These are phyloP conservation scores for Linderniella brevidens DNA, from an alignment of 257 asterid species.

Conservation along the genomic window DNA sequence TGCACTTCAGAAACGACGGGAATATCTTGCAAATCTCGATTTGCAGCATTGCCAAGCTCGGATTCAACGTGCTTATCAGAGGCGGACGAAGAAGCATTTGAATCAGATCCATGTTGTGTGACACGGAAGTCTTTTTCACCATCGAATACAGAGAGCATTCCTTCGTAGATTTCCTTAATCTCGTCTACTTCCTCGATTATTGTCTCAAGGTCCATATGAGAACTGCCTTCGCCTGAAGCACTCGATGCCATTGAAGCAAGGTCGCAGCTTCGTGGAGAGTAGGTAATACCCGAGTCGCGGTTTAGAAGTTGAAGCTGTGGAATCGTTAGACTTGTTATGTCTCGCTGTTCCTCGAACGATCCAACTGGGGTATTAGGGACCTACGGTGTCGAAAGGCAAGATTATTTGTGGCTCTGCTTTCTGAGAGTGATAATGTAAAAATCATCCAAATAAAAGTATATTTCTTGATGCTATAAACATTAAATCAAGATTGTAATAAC, in stretches of 20 bases:
- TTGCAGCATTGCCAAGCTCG: conserved; percentile 12
- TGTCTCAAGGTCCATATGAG: conserved; percentile 24
- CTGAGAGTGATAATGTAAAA: no score
- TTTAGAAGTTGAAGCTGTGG: conserved; percentile 28
- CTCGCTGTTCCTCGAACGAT: neutral
- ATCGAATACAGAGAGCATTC: conserved; percentile 54
- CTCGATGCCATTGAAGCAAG: conserved; percentile 21
- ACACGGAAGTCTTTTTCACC: conserved; percentile 52
- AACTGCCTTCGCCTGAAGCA: conserved; percentile 22
- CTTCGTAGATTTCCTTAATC: conserved; percentile 62
- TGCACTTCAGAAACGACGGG: conserved; percentile 11
- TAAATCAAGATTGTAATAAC: no score
- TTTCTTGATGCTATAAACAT: no score
- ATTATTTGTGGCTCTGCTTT: no score
- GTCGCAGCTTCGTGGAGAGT: conserved; percentile 37
- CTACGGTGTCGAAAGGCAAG: no score
- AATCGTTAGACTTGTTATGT: conserved; percentile 11
- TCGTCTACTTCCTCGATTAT: conserved; percentile 39
- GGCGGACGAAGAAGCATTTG: conserved; percentile 13
- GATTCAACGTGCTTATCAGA: conserved; percentile 17
- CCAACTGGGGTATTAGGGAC: no score
- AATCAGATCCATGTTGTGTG: conserved; percentile 18
- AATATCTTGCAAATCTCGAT: neutral
- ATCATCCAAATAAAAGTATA: no score
- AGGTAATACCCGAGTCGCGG: conserved; percentile 15